Conservation (phyloP, 2,329 filamentous ascomycete species). For the Xylariaceae sp. region DNA sequence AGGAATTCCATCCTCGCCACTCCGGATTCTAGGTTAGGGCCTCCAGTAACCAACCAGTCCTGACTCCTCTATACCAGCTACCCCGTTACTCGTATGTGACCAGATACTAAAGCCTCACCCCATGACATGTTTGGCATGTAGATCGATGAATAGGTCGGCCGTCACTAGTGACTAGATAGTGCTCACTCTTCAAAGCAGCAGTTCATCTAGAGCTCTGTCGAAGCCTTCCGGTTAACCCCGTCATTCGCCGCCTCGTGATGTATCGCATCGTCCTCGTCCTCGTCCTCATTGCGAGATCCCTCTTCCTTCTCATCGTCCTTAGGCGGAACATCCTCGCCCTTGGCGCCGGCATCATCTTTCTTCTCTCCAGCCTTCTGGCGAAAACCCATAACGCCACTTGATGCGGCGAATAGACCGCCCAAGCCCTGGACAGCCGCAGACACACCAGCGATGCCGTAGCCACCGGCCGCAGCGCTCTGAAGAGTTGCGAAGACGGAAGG, state of each 20-base stretch:
- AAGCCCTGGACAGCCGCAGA: conserved; percentile 15
- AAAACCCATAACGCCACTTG: background rate
- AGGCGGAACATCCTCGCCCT: background rate
- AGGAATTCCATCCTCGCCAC: too few relatives aligned
- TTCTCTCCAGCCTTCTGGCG: background rate
- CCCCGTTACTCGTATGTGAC: too few relatives aligned
- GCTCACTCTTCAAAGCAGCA: too few relatives aligned
- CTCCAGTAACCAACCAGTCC: too few relatives aligned
- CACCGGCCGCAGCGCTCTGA: conserved; percentile 26
- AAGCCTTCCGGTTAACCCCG: background rate
- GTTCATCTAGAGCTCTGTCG: background rate
- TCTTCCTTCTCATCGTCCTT: too few relatives aligned
- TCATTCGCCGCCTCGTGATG: background rate
- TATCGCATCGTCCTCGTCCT: background rate
- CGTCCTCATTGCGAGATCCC: too few relatives aligned
- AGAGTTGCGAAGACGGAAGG: conserved; percentile 23
- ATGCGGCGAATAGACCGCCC: conserved; percentile 5
- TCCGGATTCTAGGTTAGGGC: too few relatives aligned
- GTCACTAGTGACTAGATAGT: too few relatives aligned
- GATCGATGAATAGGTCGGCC: too few relatives aligned
- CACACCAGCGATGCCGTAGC: conserved; percentile 26
- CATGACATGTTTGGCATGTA: too few relatives aligned
- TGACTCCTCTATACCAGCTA: too few relatives aligned
- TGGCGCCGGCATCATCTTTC: background rate
- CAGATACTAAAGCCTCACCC: too few relatives aligned